Evolutionary conservation across 1,139 yeast species (phyloP), one percentile per base, ranked within the genome.

Genomic region (Lodderomyces oxycetoniae): DNA sequence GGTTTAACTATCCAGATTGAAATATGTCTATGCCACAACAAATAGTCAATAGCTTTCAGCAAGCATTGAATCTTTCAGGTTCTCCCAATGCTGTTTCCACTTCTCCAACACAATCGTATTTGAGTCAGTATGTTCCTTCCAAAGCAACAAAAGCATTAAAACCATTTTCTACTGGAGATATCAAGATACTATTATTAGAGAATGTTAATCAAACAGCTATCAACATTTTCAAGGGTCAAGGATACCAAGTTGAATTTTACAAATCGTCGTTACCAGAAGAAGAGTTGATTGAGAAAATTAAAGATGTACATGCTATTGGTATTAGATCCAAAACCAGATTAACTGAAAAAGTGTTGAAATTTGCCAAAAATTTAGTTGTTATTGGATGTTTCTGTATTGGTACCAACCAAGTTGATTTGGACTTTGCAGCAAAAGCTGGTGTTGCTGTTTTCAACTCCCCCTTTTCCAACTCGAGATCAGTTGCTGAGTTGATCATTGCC

Each of bases 381-480:
- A 71, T 93, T 61, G 99, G 99, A 39, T 91, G 99, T 69, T 91
- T 91, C 83, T 91, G 99, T 72, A 91, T 91, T 52, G 99, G 99
- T 54, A 93, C 98, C 39, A 91, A 91, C 67, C 99, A 91, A 68
- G 99, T 91, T 39, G 93, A 91, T 59, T 74, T 91, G 48, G 86
- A 84, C 46, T 84, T 61, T 51, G 99, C 99, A 40, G 96, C 97
- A 44, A 77, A 81, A 54, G 74, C 77, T 34, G 99, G 99, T 67
- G 76, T 89, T 60, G 89, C 97, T 33, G 98, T 91, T 21, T 91
- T 91, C 80, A 91, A 91, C 73, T 91, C 98, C 24, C 99, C 99
- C 38, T 91, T 93, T 69, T 88, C 96, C 46, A 91, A 91, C 71
- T 91, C 98, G 22, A 82, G 99, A 67, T 88, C 96, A 4, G 99